Evolutionary conservation across 345 rosid species (phyloP).

Genomic region (Gossypium thurberi): DNA sequence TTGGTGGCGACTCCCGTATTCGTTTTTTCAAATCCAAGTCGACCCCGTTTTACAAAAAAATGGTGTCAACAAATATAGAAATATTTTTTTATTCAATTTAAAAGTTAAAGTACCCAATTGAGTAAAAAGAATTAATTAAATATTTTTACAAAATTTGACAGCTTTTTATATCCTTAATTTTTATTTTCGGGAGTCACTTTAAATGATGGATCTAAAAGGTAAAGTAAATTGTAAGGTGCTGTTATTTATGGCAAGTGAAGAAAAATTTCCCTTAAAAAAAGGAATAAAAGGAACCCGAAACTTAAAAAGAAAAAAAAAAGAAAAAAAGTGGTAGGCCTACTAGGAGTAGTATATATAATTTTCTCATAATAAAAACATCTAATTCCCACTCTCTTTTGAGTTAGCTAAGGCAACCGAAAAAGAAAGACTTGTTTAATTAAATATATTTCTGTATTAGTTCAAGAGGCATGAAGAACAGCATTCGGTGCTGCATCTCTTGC

Average conservation of each 20-base stretch:
- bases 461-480: constrained; percentile 60
- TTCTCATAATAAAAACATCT: not conserved
- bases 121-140: too few species aligned
- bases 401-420: constrained; percentile 13
- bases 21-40: too few species aligned
- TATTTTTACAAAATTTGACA: too few species aligned
- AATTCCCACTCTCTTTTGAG: constrained; percentile 22
- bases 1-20: too few species aligned
- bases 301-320: constrained; percentile 6
- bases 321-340: constrained; percentile 9
- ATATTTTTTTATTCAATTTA: too few species aligned
- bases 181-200: not conserved
- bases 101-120: too few species aligned
- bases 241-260: constrained; percentile 57
- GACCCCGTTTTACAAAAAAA: too few species aligned
- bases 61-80: too few species aligned
- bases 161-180: too few species aligned
- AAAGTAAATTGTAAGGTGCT: constrained; percentile 55
- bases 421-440: not conserved
- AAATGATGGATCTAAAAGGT: constrained; percentile 60
- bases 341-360: not conserved
- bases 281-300: not conserved
- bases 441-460: not conserved
- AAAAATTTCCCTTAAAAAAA: constrained; percentile 16
- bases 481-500: constrained; percentile 94